These are phyloP conservation scores for Suillus plorans DNA, from an alignment of 768 basidiomycete species.

Conservation along the genomic window DNA sequence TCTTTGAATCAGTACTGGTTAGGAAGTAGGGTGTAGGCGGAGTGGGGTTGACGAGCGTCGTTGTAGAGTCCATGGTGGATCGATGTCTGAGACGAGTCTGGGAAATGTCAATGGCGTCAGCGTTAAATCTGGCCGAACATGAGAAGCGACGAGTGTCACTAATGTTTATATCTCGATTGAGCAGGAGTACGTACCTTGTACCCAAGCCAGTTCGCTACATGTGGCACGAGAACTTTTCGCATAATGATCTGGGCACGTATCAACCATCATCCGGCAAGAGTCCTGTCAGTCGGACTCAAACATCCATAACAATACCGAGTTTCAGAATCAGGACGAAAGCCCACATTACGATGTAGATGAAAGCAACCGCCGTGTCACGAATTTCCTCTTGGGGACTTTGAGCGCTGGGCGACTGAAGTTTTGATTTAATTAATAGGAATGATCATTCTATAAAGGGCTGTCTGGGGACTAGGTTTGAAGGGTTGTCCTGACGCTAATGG, in stretches of 20 bases:
- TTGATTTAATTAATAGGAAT: not conserved
- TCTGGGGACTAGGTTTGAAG: not conserved
- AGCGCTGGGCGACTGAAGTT: not conserved
- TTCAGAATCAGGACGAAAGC: not conserved
- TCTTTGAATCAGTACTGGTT: conserved; percentile 17
- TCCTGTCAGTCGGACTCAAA: not conserved
- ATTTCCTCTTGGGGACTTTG: not conserved
- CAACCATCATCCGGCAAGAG: not conserved
- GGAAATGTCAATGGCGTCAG: not conserved
- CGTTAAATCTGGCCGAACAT: not conserved
- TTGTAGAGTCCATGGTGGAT: conserved; percentile 25
- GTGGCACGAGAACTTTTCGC: not conserved
- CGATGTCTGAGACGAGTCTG: not conserved
- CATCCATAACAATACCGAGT: not conserved
- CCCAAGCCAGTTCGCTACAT: not conserved
- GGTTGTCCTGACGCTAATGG: not conserved
- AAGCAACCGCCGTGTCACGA: not conserved
- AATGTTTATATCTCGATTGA: not conserved
- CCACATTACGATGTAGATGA: not conserved
- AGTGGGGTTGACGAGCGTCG: conserved; percentile 24
- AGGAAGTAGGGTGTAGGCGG: conserved; percentile 30
- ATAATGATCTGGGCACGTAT: not conserved
- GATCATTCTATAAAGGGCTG: not conserved
- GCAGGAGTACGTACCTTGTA: not conserved
- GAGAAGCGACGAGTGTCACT: not conserved